A percentile compares a stretch with the other conserved stretches of the same genome.
Evolutionary conservation across 257 asterid genomes (phyloP).

Genomic region (Sherardia arvensis): DNA sequence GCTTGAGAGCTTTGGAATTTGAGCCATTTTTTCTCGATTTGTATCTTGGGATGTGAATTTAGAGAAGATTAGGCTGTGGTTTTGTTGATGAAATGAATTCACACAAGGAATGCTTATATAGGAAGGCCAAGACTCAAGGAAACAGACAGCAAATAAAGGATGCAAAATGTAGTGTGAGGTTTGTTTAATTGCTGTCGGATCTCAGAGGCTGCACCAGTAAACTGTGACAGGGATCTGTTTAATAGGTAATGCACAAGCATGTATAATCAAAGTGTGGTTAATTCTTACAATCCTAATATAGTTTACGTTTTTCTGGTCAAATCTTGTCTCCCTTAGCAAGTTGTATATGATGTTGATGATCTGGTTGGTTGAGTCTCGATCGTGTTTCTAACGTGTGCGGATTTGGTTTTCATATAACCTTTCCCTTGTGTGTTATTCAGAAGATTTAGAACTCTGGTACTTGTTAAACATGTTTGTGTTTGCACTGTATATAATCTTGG

Average conservation of each 20-base stretch:
- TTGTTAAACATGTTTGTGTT: too few species aligned
- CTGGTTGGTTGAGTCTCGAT: background rate
- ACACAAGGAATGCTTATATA: background rate
- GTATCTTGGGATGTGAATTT: background rate
- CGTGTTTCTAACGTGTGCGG: background rate
- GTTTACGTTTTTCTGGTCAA: background rate
- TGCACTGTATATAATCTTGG: too few species aligned
- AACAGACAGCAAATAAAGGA: background rate
- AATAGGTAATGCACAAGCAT: background rate
- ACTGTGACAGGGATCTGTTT: background rate
- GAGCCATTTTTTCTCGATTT: slow-evolving; percentile 11
- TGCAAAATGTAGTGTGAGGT: background rate
- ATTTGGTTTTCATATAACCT: too few species aligned
- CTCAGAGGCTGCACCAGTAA: background rate
- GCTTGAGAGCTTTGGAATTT: slow-evolving; percentile 2
- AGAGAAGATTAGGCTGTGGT: slow-evolving; percentile 11
- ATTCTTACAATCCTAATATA: background rate
- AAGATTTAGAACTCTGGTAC: too few species aligned
- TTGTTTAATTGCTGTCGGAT: slow-evolving; percentile 6
- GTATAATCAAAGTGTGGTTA: background rate
- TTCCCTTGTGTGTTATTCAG: too few species aligned
- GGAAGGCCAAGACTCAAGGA: background rate
- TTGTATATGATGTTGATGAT: background rate
- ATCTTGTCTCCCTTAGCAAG: background rate
- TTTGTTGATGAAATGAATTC: background rate